Conservation (phyloP, 306 rosid genomes). For the Ziziphus jujuba region DNA sequence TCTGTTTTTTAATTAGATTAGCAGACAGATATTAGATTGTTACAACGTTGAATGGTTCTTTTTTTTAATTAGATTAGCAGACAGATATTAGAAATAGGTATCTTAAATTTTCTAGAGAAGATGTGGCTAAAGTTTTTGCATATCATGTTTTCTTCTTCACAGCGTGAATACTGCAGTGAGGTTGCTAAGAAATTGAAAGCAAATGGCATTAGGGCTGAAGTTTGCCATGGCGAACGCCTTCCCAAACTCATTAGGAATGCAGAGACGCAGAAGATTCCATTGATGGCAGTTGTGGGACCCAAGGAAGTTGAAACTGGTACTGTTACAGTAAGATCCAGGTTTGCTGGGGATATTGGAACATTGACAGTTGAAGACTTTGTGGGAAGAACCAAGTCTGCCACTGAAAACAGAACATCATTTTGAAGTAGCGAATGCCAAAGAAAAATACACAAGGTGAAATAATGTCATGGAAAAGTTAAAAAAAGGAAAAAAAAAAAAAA, state of each 20-base stretch:
- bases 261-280: slow-evolving; percentile 84
- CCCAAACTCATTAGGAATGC: slow-evolving; percentile 94
- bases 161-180: slow-evolving; percentile 79
- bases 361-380: slow-evolving; percentile 75
- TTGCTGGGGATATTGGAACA: slow-evolving; percentile 82
- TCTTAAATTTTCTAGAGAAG: background rate
- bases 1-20: background rate
- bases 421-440: slow-evolving; percentile 24
- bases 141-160: slow-evolving; percentile 20
- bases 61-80: background rate
- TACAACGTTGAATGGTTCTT: background rate
- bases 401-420: slow-evolving; percentile 48
- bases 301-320: slow-evolving; percentile 79
- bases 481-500: too few species aligned
- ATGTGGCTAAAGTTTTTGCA: background rate
- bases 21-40: background rate
- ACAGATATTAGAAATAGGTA: background rate
- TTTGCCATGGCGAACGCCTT: slow-evolving; percentile 85
- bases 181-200: slow-evolving; percentile 63
- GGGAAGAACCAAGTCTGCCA: slow-evolving; percentile 54
- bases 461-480: background rate
- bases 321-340: slow-evolving; percentile 83
- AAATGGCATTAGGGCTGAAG: slow-evolving; percentile 68
- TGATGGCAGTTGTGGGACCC: slow-evolving; percentile 93
- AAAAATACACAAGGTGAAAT: background rate